Evolutionary conservation across 257 asterid genomes (phyloP).

Genomic region (Gynochthodes officinalis): DNA sequence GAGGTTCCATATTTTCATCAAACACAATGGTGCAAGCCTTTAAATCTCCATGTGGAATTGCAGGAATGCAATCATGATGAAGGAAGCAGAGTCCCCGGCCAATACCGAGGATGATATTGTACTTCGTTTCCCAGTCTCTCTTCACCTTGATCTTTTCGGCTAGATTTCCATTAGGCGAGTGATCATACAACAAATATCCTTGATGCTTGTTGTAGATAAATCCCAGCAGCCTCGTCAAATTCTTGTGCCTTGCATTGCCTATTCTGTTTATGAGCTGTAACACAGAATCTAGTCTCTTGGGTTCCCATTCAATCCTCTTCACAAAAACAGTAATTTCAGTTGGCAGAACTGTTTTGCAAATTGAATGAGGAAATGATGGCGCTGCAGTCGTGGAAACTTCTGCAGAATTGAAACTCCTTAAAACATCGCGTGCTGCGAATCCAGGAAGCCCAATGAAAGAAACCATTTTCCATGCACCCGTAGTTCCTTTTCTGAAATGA

Average conservation of each 20-base stretch:
- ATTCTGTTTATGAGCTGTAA: constrained; percentile 43
- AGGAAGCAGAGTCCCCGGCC: constrained; percentile 75
- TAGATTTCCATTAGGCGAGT: constrained; percentile 64
- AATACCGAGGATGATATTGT: constrained; percentile 52
- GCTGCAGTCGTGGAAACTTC: constrained; percentile 30
- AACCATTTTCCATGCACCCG: constrained; percentile 67
- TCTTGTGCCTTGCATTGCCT: constrained; percentile 78
- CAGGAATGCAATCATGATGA: constrained; percentile 75
- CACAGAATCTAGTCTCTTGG: constrained; percentile 35
- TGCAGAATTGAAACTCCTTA: constrained; percentile 55
- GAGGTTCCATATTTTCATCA: constrained; percentile 92
- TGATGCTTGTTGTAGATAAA: constrained; percentile 53
- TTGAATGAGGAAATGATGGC: constrained; percentile 36
- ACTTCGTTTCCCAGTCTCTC: constrained; percentile 68
- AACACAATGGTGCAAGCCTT: constrained; percentile 58
- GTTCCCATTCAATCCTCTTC: constrained; percentile 70
- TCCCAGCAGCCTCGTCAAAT: constrained; percentile 72
- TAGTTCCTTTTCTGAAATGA: constrained; percentile 45
- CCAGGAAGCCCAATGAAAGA: constrained; percentile 70
- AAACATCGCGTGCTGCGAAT: constrained; percentile 70
- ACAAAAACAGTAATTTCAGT: constrained; percentile 80
- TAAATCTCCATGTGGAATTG: constrained; percentile 81
- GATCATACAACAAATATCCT: constrained; percentile 77
- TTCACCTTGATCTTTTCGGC: constrained; percentile 50
- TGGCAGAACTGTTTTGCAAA: constrained; percentile 70